Percentiles rank a stretch among this genome's conserved stretches.
These are phyloP conservation scores for Globisporangium recalcitrans DNA, from an alignment of 352 stramenopile genomes.

Conservation along the genomic window DNA sequence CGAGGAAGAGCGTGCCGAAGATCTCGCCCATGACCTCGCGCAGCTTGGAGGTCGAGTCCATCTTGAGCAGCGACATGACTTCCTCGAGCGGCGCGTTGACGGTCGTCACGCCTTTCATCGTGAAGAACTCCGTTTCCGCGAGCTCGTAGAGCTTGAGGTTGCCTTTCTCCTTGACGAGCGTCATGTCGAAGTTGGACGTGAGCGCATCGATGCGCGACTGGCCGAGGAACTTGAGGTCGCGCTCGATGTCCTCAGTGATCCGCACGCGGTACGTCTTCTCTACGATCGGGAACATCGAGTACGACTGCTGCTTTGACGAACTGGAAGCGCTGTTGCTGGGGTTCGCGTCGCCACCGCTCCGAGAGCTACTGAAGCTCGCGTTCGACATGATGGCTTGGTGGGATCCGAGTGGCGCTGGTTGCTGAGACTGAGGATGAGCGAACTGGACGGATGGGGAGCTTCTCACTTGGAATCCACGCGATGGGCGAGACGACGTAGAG, in stretches of 20 bases:
- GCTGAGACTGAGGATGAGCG: background rate
- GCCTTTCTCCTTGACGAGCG: constrained; percentile 64
- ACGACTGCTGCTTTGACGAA: constrained; percentile 27
- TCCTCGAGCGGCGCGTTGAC: constrained; percentile 68
- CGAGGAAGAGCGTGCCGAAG: constrained; percentile 80
- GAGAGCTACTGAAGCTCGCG: constrained; percentile 21
- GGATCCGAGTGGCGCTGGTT: too few relatives aligned
- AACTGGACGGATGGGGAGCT: too few relatives aligned
- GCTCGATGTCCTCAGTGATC: constrained; percentile 79
- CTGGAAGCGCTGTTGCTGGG: background rate
- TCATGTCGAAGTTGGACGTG: constrained; percentile 77
- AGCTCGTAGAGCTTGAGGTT: constrained; percentile 76
- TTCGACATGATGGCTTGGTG: constrained; percentile 15
- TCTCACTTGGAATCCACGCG: too few relatives aligned
- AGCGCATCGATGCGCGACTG: constrained; percentile 79
- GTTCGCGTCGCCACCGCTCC: constrained; percentile 18
- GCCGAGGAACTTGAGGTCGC: constrained; percentile 77
- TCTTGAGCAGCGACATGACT: constrained; percentile 77
- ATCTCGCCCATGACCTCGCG: constrained; percentile 79
- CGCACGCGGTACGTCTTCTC: constrained; percentile 78
- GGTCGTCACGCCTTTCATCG: constrained; percentile 74
- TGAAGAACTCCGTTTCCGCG: constrained; percentile 80
- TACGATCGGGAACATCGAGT: constrained; percentile 82
- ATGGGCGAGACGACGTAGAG: too few relatives aligned
- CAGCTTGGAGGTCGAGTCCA: constrained; percentile 59